These are phyloP conservation scores for Tricholomella constricta DNA, from an alignment of 768 basidiomycete genomes.

Conservation along the genomic window DNA sequence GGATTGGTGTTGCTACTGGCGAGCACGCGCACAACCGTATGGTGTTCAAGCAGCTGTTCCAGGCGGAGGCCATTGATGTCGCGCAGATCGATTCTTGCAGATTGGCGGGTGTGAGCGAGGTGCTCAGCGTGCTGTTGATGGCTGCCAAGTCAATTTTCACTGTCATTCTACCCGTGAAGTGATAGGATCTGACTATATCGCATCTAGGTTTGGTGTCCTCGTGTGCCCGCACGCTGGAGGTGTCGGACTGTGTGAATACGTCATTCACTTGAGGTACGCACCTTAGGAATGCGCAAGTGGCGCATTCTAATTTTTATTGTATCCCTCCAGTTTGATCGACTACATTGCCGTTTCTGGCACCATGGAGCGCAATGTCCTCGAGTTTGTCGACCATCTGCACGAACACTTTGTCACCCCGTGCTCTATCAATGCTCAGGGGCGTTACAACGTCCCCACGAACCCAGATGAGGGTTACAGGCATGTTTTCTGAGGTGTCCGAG, in stretches of 20 bases:
- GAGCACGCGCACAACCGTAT: constrained; percentile 95
- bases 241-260: constrained; percentile 91
- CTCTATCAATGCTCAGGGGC: constrained; percentile 80
- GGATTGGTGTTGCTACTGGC: constrained; percentile 91
- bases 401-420: constrained; percentile 91
- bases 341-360: constrained; percentile 89
- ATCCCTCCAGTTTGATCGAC: constrained; percentile 70
- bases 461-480: constrained; percentile 80
- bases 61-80: constrained; percentile 91
- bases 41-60: constrained; percentile 94
- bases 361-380: constrained; percentile 94
- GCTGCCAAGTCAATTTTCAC: constrained; percentile 63
- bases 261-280: constrained; percentile 73
- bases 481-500: constrained; percentile 17
- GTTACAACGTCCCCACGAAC: constrained; percentile 85
- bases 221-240: constrained; percentile 96
- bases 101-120: constrained; percentile 90
- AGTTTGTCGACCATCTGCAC: constrained; percentile 89
- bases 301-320: neutral
- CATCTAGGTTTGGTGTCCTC: constrained; percentile 69
- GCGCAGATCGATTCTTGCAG: constrained; percentile 95
- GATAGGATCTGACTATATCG: neutral
- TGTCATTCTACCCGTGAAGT: neutral
- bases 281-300: neutral
- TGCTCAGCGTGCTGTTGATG: constrained; percentile 89